Conservation (phyloP, 2,329 filamentous ascomycete genomes). For the Cordyceps javanica region DNA sequence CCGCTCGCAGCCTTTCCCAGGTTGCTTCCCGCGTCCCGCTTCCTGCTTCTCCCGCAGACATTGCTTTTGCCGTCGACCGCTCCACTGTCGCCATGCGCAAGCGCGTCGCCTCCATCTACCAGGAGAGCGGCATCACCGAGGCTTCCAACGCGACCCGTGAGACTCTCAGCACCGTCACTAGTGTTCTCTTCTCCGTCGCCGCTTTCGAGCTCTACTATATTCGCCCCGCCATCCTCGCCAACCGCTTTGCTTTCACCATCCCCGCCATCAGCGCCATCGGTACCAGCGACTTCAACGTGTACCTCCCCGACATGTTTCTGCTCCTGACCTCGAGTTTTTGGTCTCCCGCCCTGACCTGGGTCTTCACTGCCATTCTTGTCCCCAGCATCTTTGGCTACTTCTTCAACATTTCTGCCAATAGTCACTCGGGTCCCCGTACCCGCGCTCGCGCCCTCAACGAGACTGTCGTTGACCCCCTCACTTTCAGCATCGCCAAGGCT, state of each 20-base stretch:
- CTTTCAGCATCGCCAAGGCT: constrained; percentile 85
- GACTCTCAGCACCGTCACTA: constrained; percentile 62
- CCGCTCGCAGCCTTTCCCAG: constrained; percentile 46
- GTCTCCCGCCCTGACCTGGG: constrained; percentile 73
- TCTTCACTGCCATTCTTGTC: constrained; percentile 61
- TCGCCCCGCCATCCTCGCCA: constrained; percentile 62
- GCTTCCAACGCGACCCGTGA: constrained; percentile 61
- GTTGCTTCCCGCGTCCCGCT: constrained; percentile 59
- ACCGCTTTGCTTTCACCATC: constrained; percentile 66
- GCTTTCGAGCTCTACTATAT: constrained; percentile 66
- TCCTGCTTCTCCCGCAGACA: constrained; percentile 72
- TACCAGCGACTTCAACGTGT: constrained; percentile 54
- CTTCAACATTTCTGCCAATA: constrained; percentile 70
- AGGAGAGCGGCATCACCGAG: constrained; percentile 61
- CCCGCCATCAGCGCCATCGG: constrained; percentile 53
- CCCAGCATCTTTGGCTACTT: constrained; percentile 77
- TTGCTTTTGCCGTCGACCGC: constrained; percentile 70
- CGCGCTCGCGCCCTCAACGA: constrained; percentile 37
- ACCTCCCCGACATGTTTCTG: constrained; percentile 74
- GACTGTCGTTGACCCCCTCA: constrained; percentile 68
- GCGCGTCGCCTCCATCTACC: constrained; percentile 58
- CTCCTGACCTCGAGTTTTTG: constrained; percentile 75
- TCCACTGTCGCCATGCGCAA: constrained; percentile 60
- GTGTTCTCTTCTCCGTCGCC: constrained; percentile 63
- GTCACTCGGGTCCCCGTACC: constrained; percentile 30